Base-by-base conservation (phyloP, 768 basidiomycete genomes). In the Phylloporus sp. region DNA sequence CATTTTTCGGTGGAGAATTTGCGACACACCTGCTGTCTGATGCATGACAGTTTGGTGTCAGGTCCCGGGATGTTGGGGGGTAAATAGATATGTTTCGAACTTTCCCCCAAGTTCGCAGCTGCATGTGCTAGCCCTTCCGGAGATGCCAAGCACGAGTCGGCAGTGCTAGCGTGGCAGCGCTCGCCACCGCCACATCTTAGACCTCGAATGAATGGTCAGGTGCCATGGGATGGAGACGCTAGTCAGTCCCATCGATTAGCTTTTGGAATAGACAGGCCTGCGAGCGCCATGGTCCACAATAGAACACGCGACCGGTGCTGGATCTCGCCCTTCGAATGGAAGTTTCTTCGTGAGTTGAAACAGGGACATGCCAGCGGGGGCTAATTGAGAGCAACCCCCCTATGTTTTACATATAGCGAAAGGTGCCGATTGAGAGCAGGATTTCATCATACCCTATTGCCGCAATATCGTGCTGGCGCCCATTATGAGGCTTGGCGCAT, bases 301-400 rank as follows among this genome's bases (percentile, higher is more conserved):
- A 35, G 45, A 46, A n/a, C 20, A 24, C 45, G n/a, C n/a, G n/a
- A n/a, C n/a, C n/a, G 18, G 45, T 36, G 24, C 24, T 18, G 15
- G 45, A 13, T 32, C 2, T 9, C n/a, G 24, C 45, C 32, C 13
- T 36, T 38, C 24, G 9, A n/a, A 35, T 15, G 11, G 36, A 39
- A 23, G 29, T 28, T 12, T 27, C 45, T 26, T 49, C 26, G 31
- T 34, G 29, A 20, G 2, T 31, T 54, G 61, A 64, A 61, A 64
- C 62, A 61, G 52, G 47, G 44, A 22, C 12, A 42, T 23, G 29
- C 26, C 26, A 28, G n/a, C 41, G 23, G 27, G 22, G 22, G 24
- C 22, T 28, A 31, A 47, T 28, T 8, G 27, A 18, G 22, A 16
- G n/a, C 28, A 27, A n/a, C 28, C 22, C 18, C 23, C 23, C 32